Evolutionary conservation across 257 asterid species (phyloP).

Genomic region (Primulina eburnea): DNA sequence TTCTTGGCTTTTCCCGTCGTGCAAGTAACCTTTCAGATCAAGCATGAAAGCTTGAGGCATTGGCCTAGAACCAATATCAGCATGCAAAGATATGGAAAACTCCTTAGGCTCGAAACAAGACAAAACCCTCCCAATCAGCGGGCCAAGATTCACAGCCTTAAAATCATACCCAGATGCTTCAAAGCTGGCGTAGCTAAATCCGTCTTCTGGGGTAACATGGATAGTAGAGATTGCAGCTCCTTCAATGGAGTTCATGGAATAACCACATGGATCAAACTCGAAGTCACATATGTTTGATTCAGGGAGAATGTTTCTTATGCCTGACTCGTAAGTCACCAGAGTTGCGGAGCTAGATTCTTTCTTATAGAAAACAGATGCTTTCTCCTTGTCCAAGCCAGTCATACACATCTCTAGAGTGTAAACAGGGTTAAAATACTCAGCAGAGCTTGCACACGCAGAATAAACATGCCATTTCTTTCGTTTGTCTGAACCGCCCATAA

Average conservation of each 20-base stretch:
- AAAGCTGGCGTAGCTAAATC: constrained; percentile 84
- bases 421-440: constrained; percentile 38
- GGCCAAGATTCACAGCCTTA: constrained; percentile 34
- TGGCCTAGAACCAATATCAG: constrained; percentile 27
- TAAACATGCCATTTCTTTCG: constrained; percentile 75
- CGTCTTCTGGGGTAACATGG: constrained; percentile 84
- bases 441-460: constrained; percentile 49
- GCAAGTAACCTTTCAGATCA: constrained; percentile 45
- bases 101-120: constrained; percentile 61
- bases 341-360: constrained; percentile 49
- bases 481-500: constrained; percentile 50
- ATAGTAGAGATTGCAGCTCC: constrained; percentile 67
- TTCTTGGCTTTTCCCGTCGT: constrained; percentile 42
- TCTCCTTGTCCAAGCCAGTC: constrained; percentile 72
- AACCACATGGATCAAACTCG: constrained; percentile 86
- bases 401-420: constrained; percentile 82
- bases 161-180: constrained; percentile 77
- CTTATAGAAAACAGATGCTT: constrained; percentile 66
- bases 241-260: constrained; percentile 84
- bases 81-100: constrained; percentile 60
- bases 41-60: constrained; percentile 19
- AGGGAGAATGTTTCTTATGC: constrained; percentile 72
- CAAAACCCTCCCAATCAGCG: constrained; percentile 59
- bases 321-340: constrained; percentile 54
- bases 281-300: constrained; percentile 63